Evolutionary conservation across 2,329 filamentous ascomycete species (phyloP), one percentile per base, ranked within the genome.

Genomic region (Penicillium sp.): DNA sequence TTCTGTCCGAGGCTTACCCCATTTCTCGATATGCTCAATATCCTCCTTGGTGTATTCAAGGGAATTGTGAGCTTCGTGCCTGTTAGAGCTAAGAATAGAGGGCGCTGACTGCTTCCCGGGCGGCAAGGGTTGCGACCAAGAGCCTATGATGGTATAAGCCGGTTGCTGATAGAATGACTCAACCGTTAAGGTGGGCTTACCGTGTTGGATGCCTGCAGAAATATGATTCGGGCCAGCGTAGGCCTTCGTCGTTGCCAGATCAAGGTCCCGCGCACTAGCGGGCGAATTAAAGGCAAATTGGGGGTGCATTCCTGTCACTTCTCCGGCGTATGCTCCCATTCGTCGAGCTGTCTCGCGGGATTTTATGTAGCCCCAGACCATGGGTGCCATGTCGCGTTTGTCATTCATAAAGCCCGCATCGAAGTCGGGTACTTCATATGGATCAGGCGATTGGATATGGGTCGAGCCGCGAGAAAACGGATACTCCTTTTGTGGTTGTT

Each of bases 321-420:
- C 88, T 54, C 88, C 88, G 1, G 87, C 87, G 58, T 89, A 91
- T 0, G 87, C 84, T 24, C 86, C 81, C 88, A 90, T 90, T 57
- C 87, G 83, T 3, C 88, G 81, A 1, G 88, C 88, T 3, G 87
- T 91, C 78, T 90, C 88, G 51, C 88, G 85, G 2, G 85, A 89
- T 74, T 90, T 90, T 77, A 90, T 88, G 72, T 91, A 91, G 4
- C 85, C 85, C 88, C 88, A 91, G 5, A 92, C 87, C 85, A 89
- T 90, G 8, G 88, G 87, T 1, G 85, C 87, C 88, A 92, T 91
- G 64, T 92, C 89, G 22, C 88, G 80, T 72, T 89, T 86, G 72
- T 92, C 88, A 63, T 89, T 92, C 88, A 92, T 90, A 76, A 91
- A 92, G 20, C 88, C 87, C 1, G 86, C 82, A 67, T 92, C 88